Percentiles rank a stretch among this genome's conserved stretches.
Conservation (phyloP, 352 stramenopile species). For the Halophytophthora polymorphica region DNA sequence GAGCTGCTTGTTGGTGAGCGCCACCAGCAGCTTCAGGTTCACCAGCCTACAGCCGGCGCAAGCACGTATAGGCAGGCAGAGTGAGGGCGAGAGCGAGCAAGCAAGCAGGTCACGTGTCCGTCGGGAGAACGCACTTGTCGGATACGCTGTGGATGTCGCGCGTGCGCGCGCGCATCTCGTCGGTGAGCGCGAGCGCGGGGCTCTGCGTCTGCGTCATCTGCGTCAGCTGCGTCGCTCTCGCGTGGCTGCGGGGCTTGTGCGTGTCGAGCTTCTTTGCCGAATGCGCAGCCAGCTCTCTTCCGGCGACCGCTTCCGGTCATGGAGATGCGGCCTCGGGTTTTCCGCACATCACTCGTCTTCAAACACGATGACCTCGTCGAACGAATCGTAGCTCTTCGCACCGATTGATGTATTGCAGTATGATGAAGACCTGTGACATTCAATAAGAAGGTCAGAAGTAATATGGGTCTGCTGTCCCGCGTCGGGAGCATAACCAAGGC, state of each 20-base stretch:
- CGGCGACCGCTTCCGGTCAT: too few species aligned
- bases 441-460: too few species aligned
- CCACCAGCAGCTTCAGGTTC: constrained; percentile 67
- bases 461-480: too few species aligned
- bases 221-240: background rate
- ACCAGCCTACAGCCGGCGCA: constrained; percentile 32
- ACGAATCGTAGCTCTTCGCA: background rate
- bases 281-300: too few species aligned
- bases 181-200: constrained; percentile 21
- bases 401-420: constrained; percentile 3
- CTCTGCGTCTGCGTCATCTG: constrained; percentile 6
- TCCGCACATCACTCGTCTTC: too few species aligned
- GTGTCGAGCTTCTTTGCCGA: too few species aligned
- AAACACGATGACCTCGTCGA: too few species aligned
- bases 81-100: background rate
- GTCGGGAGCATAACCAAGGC: too few species aligned
- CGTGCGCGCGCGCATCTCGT: constrained; percentile 49
- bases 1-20: constrained; percentile 58
- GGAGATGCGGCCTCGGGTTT: too few species aligned
- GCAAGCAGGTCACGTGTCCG: background rate
- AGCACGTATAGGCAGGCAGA: background rate
- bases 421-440: background rate
- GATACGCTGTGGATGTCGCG: constrained; percentile 49
- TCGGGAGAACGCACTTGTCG: constrained; percentile 35
- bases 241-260: background rate